Evolutionary conservation across 805 yeast species (phyloP), one percentile per base, ranked within the genome.

Genomic region (Saccharomycopsis sp.): DNA sequence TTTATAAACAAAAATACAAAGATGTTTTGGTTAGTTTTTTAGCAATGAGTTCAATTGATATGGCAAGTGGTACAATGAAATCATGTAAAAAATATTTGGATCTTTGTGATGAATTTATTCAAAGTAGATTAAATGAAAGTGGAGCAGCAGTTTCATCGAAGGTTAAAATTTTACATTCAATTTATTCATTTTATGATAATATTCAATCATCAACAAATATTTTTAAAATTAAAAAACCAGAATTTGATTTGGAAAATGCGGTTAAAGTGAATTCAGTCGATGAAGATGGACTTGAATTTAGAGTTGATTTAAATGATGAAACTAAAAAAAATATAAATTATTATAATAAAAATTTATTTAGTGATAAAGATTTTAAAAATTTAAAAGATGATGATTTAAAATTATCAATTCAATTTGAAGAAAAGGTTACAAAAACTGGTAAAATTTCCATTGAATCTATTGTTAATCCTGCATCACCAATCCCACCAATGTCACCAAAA

Each of bases 11-110:
- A 52, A 80, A 81, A 55, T 85, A 86, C 57, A 85, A 86, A 54
- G 95, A 85, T 54, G 82, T 84, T 3, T 57, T 86, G 21, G 81
- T 39, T 15, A 21, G 27, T 1, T 77, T 83, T 18, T 66, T 86
- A 56, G 78, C 92, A 2, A 83, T 85, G 94, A 84, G 79, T 36
- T 77, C 88, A 5, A 82, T 86, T 38, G 95, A 86, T 60, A 78
- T 84, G 38, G 88, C 84, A 13, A 81, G 94, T 85, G 95, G 95
- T 2, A 76, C 89, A 1, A 82, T 83, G 88, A 78, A 81, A 41
- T 92, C 82, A 49, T 84, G 94, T 52, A 76, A 74, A 47, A 70
- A 76, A 43, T 84, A 84, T 59, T 64, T 86, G 40, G 72, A 75
- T 40, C 74, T 86, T 51, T 82, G 94, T 61, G 89, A 84, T 46